phyloP scores from a whole-genome alignment of 164 flowering plant genomes.

The Magnolia sinica region DNA sequence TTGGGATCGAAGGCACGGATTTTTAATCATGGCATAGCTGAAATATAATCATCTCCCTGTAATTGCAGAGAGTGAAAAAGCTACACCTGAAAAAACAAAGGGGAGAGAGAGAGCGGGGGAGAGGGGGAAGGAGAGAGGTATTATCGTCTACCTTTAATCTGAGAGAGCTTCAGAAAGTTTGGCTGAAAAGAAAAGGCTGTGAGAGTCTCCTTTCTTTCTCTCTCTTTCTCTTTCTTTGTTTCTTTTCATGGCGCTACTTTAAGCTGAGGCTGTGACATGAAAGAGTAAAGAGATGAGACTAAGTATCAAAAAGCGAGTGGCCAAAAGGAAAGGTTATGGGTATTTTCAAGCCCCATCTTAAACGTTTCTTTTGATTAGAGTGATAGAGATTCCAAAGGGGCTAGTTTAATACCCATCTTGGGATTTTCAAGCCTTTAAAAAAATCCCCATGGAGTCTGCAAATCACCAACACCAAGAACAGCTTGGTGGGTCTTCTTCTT shows the following conservation, averaged over 20 bases:
- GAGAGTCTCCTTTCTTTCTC: constrained; percentile 4
- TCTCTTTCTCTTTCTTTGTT: constrained; percentile 14
- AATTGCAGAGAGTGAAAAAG: constrained; percentile 43
- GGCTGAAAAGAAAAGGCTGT: constrained; percentile 17
- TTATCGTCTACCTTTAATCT: constrained; percentile 13
- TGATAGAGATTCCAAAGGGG: constrained; percentile 37
- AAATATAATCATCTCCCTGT: constrained; percentile 56
- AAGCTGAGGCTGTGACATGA: constrained; percentile 23
- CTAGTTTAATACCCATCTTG: constrained; percentile 40
- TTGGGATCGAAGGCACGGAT: constrained; percentile 74
- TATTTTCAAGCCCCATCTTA: constrained; percentile 42
- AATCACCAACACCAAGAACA: constrained; percentile 58
- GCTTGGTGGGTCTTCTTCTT: constrained; percentile 42
- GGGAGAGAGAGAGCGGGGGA: constrained; percentile 5
- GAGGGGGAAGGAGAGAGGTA: constrained; percentile 3
- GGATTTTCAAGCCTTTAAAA: constrained; percentile 60
- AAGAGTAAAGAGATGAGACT: constrained; percentile 69
- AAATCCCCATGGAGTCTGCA: constrained; percentile 68
- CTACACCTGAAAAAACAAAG: constrained; percentile 8
- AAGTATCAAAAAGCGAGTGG: constrained; percentile 32
- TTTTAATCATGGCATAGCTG: constrained; percentile 41
- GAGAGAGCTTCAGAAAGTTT: constrained; percentile 25
- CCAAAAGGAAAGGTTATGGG: constrained; percentile 41
- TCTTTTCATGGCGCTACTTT: constrained; percentile 51
- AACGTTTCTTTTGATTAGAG: constrained; percentile 37